phyloP scores from a whole-genome alignment of 805 yeast genomes.

The Huiozyma naganishii region DNA sequence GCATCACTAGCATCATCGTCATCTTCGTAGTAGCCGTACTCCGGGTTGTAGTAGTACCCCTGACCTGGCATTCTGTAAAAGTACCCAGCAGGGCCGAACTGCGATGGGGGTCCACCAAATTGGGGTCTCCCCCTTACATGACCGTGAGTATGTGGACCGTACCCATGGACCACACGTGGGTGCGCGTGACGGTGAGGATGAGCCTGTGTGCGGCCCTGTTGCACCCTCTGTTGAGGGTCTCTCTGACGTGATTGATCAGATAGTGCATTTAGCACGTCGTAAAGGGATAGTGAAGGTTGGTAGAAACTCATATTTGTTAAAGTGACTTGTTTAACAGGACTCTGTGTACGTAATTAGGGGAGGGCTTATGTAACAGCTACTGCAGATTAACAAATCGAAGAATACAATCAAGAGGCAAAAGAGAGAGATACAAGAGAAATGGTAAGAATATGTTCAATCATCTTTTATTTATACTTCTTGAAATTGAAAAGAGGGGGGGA shows the following conservation, averaged over 20 bases:
- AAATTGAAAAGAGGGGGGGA: no score
- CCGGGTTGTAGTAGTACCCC: constrained; percentile 20
- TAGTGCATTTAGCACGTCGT: constrained; percentile 22
- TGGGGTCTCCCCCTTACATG: constrained; percentile 1
- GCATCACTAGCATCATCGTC: constrained; percentile 12
- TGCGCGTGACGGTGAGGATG: constrained; percentile 1
- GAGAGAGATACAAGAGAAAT: no score
- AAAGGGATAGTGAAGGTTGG: constrained; percentile 23
- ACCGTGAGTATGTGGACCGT: constrained; percentile 1
- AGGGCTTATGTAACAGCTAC: no score
- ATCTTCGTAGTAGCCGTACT: constrained; percentile 23
- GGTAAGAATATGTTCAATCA: no score
- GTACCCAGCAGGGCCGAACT: constrained; percentile 5
- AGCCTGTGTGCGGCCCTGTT: constrained; percentile 1
- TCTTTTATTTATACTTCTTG: no score
- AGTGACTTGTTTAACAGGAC: neutral
- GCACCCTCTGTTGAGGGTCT: constrained; percentile 5
- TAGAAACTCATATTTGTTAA: constrained; percentile 19
- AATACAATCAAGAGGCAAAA: no score
- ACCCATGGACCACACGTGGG: neutral
- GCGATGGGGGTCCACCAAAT: constrained; percentile 1
- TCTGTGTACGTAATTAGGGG: neutral
- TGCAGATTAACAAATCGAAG: no score
- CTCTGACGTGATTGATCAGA: constrained; percentile 13
- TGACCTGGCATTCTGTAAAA: constrained; percentile 10